Conservation (phyloP, 495 filamentous ascomycete species). For the Rostrohypoxylon terebratum region DNA sequence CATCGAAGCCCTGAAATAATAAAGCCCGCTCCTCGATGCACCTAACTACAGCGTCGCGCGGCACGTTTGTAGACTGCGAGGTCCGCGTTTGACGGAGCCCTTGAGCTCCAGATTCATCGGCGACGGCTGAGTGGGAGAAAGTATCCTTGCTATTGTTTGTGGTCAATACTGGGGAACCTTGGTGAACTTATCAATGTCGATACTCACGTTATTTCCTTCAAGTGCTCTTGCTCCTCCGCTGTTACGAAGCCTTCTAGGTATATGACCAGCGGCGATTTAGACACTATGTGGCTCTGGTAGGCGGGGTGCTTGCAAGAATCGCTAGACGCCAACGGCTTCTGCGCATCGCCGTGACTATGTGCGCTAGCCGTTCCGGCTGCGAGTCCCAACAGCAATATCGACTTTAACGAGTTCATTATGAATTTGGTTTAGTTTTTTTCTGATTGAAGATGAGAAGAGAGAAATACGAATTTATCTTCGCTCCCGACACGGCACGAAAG, state of each 20-base stretch:
- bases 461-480: neutral
- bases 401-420: slow-evolving; percentile 41
- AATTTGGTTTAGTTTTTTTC: neutral
- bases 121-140: slow-evolving; percentile 57
- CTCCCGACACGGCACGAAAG: neutral
- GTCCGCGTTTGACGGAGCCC: slow-evolving; percentile 54
- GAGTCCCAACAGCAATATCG: slow-evolving; percentile 39
- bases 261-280: slow-evolving; percentile 66
- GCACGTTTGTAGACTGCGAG: slow-evolving; percentile 59
- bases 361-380: slow-evolving; percentile 33
- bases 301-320: slow-evolving; percentile 55
- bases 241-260: slow-evolving; percentile 66
- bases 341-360: slow-evolving; percentile 36
- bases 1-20: slow-evolving; percentile 73
- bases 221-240: slow-evolving; percentile 53
- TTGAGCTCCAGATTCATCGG: slow-evolving; percentile 47
- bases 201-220: slow-evolving; percentile 58
- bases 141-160: slow-evolving; percentile 47
- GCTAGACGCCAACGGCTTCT: slow-evolving; percentile 38
- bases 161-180: neutral
- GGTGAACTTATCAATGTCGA: neutral
- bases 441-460: slow-evolving; percentile 1
- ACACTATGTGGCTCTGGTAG: slow-evolving; percentile 65
- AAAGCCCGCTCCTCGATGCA: slow-evolving; percentile 78
- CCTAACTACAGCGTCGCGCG: slow-evolving; percentile 68